phyloP scores from a whole-genome alignment of 1,284 basidiomycete genomes.

The Ganoderma lingzhi region DNA sequence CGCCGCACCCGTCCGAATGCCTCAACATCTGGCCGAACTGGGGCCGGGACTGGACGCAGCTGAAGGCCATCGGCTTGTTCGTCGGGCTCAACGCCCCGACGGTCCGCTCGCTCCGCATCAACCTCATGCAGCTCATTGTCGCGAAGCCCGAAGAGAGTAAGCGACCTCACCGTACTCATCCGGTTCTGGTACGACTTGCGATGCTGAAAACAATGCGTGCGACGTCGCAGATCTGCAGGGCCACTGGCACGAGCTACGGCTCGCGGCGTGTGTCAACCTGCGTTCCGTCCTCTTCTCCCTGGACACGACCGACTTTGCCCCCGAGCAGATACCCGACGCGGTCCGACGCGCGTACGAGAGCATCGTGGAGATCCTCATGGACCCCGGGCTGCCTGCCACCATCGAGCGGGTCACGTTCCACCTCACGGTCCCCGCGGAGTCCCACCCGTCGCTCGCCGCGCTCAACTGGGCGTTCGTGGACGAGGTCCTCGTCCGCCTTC shows the following conservation, averaged over 20 bases:
- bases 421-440: background rate
- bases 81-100: background rate
- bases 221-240: background rate
- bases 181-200: background rate
- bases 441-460: background rate
- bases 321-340: background rate
- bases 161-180: background rate
- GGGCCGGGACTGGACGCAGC: slow-evolving; percentile 3
- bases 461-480: slow-evolving; percentile 2
- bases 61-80: background rate
- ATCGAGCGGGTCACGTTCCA: background rate
- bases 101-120: background rate
- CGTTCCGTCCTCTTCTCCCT: background rate
- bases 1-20: background rate
- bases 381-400: background rate
- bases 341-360: background rate
- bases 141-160: background rate
- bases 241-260: background rate
- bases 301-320: background rate
- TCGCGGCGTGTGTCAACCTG: background rate
- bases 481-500: background rate
- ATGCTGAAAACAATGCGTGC: background rate
- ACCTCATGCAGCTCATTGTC: background rate
- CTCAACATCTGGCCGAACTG: slow-evolving; percentile 3
- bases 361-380: slow-evolving; percentile 5